phyloP scores from a whole-genome alignment of 495 filamentous ascomycete genomes.

The Clavariopsis aquatica region DNA sequence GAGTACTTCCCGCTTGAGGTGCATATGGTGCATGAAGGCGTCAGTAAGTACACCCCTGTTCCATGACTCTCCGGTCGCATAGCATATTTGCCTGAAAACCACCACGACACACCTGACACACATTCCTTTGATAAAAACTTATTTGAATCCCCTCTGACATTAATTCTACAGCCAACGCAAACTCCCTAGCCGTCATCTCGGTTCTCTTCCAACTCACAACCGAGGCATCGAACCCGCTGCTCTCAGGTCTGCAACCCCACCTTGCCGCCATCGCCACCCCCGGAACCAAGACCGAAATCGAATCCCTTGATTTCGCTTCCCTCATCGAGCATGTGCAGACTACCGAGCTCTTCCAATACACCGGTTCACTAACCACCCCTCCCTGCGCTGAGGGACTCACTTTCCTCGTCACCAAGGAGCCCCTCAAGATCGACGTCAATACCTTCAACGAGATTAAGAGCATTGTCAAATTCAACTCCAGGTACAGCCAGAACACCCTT shows the following conservation, averaged over 20 bases:
- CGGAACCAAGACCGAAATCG: slow-evolving; percentile 57
- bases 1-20: slow-evolving; percentile 63
- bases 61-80: background rate
- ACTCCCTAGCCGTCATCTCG: slow-evolving; percentile 57
- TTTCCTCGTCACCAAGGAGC: slow-evolving; percentile 59
- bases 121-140: too few relatives aligned
- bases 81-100: background rate
- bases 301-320: slow-evolving; percentile 57
- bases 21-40: slow-evolving; percentile 64
- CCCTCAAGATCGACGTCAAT: slow-evolving; percentile 54
- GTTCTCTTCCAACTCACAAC: slow-evolving; percentile 61
- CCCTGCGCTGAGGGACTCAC: slow-evolving; percentile 64
- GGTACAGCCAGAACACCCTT: slow-evolving; percentile 61
- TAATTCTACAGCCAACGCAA: slow-evolving; percentile 22
- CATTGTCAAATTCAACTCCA: slow-evolving; percentile 65
- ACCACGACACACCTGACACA: too few relatives aligned
- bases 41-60: slow-evolving; percentile 42
- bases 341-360: slow-evolving; percentile 57
- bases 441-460: slow-evolving; percentile 59
- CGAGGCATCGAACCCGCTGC: slow-evolving; percentile 48
- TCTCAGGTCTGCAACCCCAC: slow-evolving; percentile 56
- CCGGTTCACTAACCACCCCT: slow-evolving; percentile 68
- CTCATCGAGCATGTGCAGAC: slow-evolving; percentile 54
- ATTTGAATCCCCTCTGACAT: background rate
- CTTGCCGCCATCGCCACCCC: slow-evolving; percentile 56